Evolutionary conservation across 345 rosid genomes (phyloP), one percentile per base, ranked within the genome.

Genomic region (Sonneratia alba): DNA sequence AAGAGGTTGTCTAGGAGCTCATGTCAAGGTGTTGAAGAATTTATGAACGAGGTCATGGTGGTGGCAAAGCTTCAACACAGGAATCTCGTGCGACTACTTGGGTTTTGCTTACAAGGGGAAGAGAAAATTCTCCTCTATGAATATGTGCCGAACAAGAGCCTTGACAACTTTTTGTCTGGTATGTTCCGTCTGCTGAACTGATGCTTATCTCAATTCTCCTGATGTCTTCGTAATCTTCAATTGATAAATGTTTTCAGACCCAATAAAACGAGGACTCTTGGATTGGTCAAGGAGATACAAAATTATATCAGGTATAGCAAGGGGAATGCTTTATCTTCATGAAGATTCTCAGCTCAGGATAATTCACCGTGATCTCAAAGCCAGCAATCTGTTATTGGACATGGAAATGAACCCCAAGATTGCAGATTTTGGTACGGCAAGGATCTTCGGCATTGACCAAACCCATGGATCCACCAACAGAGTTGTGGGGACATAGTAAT

Each of bases 101-200:
- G 88, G 4, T 87, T 80, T 68, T 87, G 94, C 73, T 34, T 81
- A 2, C 75, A 85, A 18, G 78, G 77, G 49, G 72, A 68, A 6
- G 93, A 84, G 34, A 89, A 76, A 63, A 65, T 88, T 7, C 83
- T 88, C 21, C 40, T 85, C 10, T 88, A 87, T 24, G 91, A 88
- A 75, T 77, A 53, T 63, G 77, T 88, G 59, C 76, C 73, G 10
- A 87, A 84, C 71, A 69, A 56, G 73, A 83, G 94, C 72, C 90
- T 89, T 1, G 53, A 67, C 3, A 21, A 43, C 53, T 3, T 66
- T 15, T 66, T 66, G 19, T 66, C 37, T 66, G 69, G 69, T 38
- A 38, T 37, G 53, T 14, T 67, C 42, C 18, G 3, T 9, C 6
- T 11, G 19, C 38, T 67, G 49, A n/a, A 37, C 19, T 47, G 51